Percentiles rank a stretch among this genome's conserved stretches.
These are phyloP conservation scores for Boletus bicolor DNA, from an alignment of 768 basidiomycete species.

Conservation along the genomic window DNA sequence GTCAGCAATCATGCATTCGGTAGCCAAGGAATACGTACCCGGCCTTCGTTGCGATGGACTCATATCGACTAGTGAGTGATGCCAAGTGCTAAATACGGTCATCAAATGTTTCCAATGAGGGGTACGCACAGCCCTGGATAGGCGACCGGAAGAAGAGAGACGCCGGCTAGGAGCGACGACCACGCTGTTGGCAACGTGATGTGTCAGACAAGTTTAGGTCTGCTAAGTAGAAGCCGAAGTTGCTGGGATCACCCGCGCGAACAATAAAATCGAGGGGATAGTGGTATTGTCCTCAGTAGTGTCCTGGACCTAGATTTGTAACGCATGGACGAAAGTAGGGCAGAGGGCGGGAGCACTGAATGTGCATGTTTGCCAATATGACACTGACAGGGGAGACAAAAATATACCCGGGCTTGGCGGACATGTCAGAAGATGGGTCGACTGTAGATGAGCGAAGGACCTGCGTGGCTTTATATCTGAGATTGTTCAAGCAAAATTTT, in stretches of 20 bases:
- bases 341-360: not conserved
- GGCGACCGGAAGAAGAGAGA: fast-evolving
- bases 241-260: no score
- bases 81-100: not conserved
- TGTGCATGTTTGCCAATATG: not conserved
- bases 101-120: not conserved
- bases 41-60: not conserved
- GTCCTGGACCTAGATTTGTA: no score
- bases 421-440: not conserved
- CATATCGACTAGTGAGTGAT: not conserved
- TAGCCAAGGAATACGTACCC: not conserved
- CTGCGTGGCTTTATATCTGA: not conserved
- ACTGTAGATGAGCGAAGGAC: not conserved
- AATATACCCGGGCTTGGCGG: constrained; percentile 2
- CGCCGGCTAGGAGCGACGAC: fast-evolving
- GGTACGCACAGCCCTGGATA: fast-evolving
- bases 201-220: not conserved
- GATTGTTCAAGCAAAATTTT: not conserved
- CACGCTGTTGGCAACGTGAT: not conserved
- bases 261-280: no score
- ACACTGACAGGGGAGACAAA: not conserved
- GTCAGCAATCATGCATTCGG: not conserved
- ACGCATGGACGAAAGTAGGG: no score
- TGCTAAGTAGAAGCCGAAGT: not conserved
- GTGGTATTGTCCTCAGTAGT: no score